These are phyloP conservation scores for Austroboletus novae-zelandiae DNA, from an alignment of 1,284 basidiomycete species.

Conservation along the genomic window DNA sequence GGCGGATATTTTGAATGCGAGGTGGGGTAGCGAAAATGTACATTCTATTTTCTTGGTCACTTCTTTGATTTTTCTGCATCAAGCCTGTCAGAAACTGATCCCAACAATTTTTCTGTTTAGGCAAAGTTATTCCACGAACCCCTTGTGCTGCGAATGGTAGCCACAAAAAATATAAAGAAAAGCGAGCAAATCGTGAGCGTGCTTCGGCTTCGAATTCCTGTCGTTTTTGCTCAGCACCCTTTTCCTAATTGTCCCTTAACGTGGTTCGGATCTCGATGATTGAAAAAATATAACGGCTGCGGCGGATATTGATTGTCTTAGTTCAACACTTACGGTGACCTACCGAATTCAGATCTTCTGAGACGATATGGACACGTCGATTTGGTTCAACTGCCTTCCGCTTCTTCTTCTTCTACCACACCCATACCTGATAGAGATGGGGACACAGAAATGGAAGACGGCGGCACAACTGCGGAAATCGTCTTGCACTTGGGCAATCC, in stretches of 20 bases:
- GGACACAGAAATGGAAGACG: slow-evolving; percentile 17
- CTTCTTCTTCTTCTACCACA: background rate
- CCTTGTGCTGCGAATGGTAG: slow-evolving; percentile 73
- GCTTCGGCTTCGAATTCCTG: background rate
- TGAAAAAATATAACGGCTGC: background rate
- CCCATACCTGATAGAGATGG: slow-evolving; percentile 36
- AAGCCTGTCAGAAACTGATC: background rate
- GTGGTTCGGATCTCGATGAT: background rate
- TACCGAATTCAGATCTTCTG: slow-evolving; percentile 92
- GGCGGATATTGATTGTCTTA: slow-evolving; percentile 30
- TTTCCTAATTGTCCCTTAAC: background rate
- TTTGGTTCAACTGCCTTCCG: slow-evolving; percentile 49
- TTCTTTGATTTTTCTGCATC: background rate
- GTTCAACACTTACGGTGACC: slow-evolving; percentile 97
- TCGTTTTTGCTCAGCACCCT: background rate
- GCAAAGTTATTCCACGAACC: slow-evolving; percentile 85
- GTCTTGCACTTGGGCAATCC: slow-evolving; percentile 57
- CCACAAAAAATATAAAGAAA: slow-evolving; percentile 70
- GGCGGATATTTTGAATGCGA: slow-evolving; percentile 93
- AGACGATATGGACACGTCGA: slow-evolving; percentile 95
- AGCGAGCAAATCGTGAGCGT: slow-evolving; percentile 86
- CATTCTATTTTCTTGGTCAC: background rate
- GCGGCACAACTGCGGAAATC: background rate
- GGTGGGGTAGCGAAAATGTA: slow-evolving; percentile 76
- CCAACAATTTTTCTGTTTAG: slow-evolving; percentile 36